Base-by-base conservation (phyloP, 805 yeast species). In the Tetrapisispora namnaoensis region DNA sequence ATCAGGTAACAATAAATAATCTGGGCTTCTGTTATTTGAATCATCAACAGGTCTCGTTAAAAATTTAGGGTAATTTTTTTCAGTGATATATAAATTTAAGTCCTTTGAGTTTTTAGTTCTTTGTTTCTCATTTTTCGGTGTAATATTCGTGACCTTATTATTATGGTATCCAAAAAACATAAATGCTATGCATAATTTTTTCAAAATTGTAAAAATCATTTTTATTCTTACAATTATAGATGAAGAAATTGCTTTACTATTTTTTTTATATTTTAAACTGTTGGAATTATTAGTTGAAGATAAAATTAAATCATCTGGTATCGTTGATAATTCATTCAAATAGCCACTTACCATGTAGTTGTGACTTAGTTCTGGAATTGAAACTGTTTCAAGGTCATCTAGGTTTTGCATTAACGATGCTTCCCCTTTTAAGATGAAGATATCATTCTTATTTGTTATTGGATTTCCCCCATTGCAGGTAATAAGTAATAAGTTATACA, bases 1-100 rank as follows among this genome's bases (percentile, higher is more conserved):
- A 37, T 58, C 69, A 40, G 60, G 60, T 16, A 57, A 36, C 16
- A 57, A 35, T 13, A 42, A 36, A 44, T 50, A 21, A 27, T 41
- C 13, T 27, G 22, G 65, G 5, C 55, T 50, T 32, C 30, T 42
- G 21, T 58, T 61, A 27, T 64, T 56, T 1, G 54, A 50, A 2
- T 47, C 50, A 13, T 49, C 44, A 18, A 48, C 54, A 10, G 55
- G 52, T 37, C 53, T 53, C 13, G 52, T 50, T 41, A 59, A 44
- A 47, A 56, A 56, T 49, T 47, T 58, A 21, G 44, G 39, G 44
- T 55, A 57, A 56, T 67, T 57, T 53, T 61, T 52, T 45, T 61
- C 53, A 48, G 60, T 62, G 53, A 59, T 57, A 49, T 48, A 53
- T 30, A 61, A 59, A 9, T 51, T 37, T 22, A 20, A 39, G 21